Percentiles rank a stretch among this genome's conserved stretches.
phyloP scores from a whole-genome alignment of 768 basidiomycete genomes.

The Mycena crocata region DNA sequence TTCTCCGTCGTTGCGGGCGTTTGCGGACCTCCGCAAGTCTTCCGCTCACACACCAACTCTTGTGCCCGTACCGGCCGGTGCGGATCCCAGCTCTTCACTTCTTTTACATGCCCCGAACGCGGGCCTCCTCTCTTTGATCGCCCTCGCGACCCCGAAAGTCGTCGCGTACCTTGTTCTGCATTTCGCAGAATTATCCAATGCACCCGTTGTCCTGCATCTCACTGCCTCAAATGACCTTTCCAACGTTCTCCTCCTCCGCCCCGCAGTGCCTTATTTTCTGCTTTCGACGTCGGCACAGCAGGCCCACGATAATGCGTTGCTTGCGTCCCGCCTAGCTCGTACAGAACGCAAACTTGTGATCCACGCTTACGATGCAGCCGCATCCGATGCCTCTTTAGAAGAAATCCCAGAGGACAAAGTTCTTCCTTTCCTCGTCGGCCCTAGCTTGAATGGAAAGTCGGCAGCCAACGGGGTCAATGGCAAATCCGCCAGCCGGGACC shows the following conservation, averaged over 20 bases:
- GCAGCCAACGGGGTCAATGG: slow-evolving; percentile 32
- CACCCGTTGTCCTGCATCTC: slow-evolving; percentile 79
- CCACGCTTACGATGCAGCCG: slow-evolving; percentile 77
- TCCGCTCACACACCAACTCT: slow-evolving; percentile 55
- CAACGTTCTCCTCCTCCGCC: slow-evolving; percentile 79
- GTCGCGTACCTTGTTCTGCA: slow-evolving; percentile 73
- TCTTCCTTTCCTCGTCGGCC: slow-evolving; percentile 66
- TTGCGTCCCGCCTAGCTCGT: slow-evolving; percentile 85
- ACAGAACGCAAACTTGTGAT: slow-evolving; percentile 81
- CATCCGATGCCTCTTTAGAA: slow-evolving; percentile 52
- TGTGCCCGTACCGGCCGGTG: slow-evolving; percentile 68
- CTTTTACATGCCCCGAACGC: slow-evolving; percentile 55
- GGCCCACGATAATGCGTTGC: slow-evolving; percentile 90
- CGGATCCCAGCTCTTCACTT: slow-evolving; percentile 71
- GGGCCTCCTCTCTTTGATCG: slow-evolving; percentile 71
- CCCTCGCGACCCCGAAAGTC: slow-evolving; percentile 61
- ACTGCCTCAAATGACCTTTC: slow-evolving; percentile 75
- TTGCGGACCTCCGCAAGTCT: slow-evolving; percentile 50
- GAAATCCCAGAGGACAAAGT: slow-evolving; percentile 72
- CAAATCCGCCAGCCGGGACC: slow-evolving; percentile 23
- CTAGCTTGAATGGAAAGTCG: too few relatives aligned
- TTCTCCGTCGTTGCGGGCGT: slow-evolving; percentile 55
- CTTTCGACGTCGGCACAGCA: slow-evolving; percentile 82
- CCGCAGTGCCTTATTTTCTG: slow-evolving; percentile 85
- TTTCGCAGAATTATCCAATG: slow-evolving; percentile 72